phyloP scores from a whole-genome alignment of 345 rosid genomes.

The Angophora floribunda region DNA sequence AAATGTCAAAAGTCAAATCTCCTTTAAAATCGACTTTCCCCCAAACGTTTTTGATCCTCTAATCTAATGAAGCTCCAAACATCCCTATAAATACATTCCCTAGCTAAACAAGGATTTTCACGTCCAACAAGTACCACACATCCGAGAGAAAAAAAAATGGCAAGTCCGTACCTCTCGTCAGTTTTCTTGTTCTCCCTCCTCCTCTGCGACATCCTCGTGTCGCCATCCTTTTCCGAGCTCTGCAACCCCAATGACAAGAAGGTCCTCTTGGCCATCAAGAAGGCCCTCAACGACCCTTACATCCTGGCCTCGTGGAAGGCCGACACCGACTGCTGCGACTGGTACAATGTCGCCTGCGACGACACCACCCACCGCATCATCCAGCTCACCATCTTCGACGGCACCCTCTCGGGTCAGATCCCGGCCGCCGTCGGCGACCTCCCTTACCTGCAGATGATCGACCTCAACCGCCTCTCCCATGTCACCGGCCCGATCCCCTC shows the following conservation, averaged over 20 bases:
- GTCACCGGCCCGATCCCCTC: slow-evolving; percentile 54
- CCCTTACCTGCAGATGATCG: slow-evolving; percentile 36
- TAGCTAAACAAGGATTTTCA: neutral
- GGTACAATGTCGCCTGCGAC: slow-evolving; percentile 67
- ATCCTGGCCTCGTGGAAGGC: slow-evolving; percentile 64
- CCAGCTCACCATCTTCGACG: slow-evolving; percentile 43
- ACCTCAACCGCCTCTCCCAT: slow-evolving; percentile 44
- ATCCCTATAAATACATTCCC: neutral
- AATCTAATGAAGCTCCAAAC: neutral
- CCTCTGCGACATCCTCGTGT: slow-evolving; percentile 12
- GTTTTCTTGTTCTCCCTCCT: slow-evolving; percentile 5
- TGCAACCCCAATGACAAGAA: slow-evolving; percentile 57
- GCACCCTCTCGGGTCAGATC: slow-evolving; percentile 46
- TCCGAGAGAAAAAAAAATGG: neutral
- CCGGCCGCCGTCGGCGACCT: slow-evolving; percentile 58
- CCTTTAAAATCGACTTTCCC: neutral
- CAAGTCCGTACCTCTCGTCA: neutral
- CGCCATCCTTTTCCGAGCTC: slow-evolving; percentile 20
- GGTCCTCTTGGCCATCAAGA: slow-evolving; percentile 54
- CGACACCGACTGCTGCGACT: slow-evolving; percentile 54
- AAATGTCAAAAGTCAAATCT: neutral
- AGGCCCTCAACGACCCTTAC: slow-evolving; percentile 54
- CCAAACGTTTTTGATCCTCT: neutral
- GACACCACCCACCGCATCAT: slow-evolving; percentile 49
- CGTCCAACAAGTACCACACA: neutral